Evolutionary conservation across 2,329 filamentous ascomycete species (phyloP), one percentile per base, ranked within the genome.

Genomic region (Fusarium mundagurra): DNA sequence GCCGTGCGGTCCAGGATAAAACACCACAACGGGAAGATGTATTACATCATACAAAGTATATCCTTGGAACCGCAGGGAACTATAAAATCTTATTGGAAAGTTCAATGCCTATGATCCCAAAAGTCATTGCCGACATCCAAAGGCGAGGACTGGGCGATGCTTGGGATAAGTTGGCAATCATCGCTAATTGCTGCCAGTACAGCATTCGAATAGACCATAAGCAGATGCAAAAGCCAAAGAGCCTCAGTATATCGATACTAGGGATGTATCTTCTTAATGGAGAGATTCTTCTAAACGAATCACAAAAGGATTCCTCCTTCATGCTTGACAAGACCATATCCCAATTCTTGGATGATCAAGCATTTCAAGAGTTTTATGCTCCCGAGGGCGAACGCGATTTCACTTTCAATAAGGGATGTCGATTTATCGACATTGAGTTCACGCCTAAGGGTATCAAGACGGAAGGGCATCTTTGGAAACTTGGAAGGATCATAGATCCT

Each of bases 161-260:
- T 41, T 57, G 50, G 61, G 61, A 63, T 41, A 57, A 27, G 17
- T 33, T 47, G 34, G 41, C 61, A n/a, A 63, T 63, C 12, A 63
- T 63, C 17, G 61, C 61, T 41, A 63, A 63, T 34, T 63, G 50
- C 11, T 63, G 50, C 41, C 61, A 63, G 18, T 63, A 63, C 22
- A 9, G 1, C 41, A 47, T 41, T 3, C 12, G 24, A 14, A 45
- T 57, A n/a, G 11, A 57, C 17, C 12, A 39, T 13, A 29, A 18
- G n/a, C 22, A 44, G 0, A 44, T 34, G 34, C 2, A 57, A 39
- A 3, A 33, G 16, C 13, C 33, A 14, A 39, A 41, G 27, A 63
- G 34, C 41, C 50, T 63, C 17, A 57, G 41, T n/a, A 22, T 57
- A 47, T 63, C 61, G 27, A 63, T 41, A 27, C 27, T 63, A 47